phyloP scores from a whole-genome alignment of 768 basidiomycete species.

The Leccinum fibrillosum region DNA sequence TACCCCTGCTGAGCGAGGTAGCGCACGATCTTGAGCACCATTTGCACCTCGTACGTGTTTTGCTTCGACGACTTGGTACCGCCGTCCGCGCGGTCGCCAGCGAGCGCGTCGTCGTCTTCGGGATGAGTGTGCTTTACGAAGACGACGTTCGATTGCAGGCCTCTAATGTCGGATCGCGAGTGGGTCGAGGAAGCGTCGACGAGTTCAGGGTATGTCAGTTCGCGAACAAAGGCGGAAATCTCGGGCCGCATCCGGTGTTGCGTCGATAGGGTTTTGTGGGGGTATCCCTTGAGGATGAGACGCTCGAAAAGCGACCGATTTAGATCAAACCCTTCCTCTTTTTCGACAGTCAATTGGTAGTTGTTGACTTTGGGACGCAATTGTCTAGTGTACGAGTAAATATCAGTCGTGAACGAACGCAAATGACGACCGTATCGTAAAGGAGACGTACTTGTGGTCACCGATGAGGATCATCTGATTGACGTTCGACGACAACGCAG shows the following conservation, averaged over 20 bases:
- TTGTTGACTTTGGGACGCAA: conserved; percentile 70
- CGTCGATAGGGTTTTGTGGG: conserved; percentile 49
- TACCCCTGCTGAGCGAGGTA: conserved; percentile 71
- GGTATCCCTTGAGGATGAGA: conserved; percentile 56
- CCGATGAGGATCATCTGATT: conserved; percentile 63
- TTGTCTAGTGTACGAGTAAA: conserved; percentile 40
- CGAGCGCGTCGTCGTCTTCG: conserved; percentile 40
- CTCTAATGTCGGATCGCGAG: conserved; percentile 48
- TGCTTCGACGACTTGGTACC: conserved; percentile 54
- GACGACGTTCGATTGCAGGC: conserved; percentile 54
- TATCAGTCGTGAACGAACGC: not conserved
- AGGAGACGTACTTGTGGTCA: conserved; percentile 55
- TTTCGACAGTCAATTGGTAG: conserved; percentile 63
- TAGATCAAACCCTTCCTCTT: conserved; percentile 63
- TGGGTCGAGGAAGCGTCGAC: conserved; percentile 49
- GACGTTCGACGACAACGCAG: conserved; percentile 45
- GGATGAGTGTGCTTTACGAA: conserved; percentile 58
- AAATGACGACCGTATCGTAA: not conserved
- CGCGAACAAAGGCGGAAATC: conserved; percentile 58
- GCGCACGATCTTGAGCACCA: conserved; percentile 62
- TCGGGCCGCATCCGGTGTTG: conserved; percentile 78
- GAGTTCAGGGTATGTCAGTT: conserved; percentile 65
- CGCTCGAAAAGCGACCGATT: conserved; percentile 60
- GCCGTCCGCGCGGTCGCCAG: conserved; percentile 45
- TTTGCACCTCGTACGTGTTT: conserved; percentile 55